These are phyloP conservation scores for Boletales sp. DNA, from an alignment of 768 basidiomycete genomes.

Conservation along the genomic window DNA sequence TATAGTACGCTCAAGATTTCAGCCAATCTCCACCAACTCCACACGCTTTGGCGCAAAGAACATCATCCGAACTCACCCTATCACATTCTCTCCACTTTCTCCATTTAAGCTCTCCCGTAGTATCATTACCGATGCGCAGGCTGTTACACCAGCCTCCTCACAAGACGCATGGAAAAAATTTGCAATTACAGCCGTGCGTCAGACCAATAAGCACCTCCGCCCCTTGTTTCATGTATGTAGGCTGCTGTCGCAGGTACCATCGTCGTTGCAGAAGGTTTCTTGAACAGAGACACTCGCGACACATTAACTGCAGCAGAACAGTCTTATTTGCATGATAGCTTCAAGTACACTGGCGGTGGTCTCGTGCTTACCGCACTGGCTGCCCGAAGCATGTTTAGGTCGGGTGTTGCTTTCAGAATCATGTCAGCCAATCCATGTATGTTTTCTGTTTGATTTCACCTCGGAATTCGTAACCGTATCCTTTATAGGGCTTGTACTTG, in stretches of 20 bases:
- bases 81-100: slow-evolving; percentile 17
- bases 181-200: slow-evolving; percentile 51
- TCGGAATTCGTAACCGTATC: slow-evolving; percentile 3
- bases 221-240: slow-evolving; percentile 32
- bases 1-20: slow-evolving; percentile 13
- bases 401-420: slow-evolving; percentile 63
- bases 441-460: slow-evolving; percentile 12
- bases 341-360: slow-evolving; percentile 82
- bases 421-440: slow-evolving; percentile 84
- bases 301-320: slow-evolving; percentile 58
- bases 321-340: slow-evolving; percentile 69
- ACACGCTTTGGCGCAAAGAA: slow-evolving; percentile 13
- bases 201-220: not conserved
- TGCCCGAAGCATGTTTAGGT: slow-evolving; percentile 75
- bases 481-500: slow-evolving; percentile 68
- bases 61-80: slow-evolving; percentile 27
- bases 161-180: slow-evolving; percentile 47
- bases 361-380: slow-evolving; percentile 71
- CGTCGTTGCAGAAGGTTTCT: slow-evolving; percentile 55
- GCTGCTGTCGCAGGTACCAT: slow-evolving; percentile 71
- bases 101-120: slow-evolving; percentile 39
- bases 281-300: slow-evolving; percentile 80
- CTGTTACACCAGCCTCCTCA: slow-evolving; percentile 34
- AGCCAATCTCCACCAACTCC: slow-evolving; percentile 23
- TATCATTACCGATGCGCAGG: slow-evolving; percentile 44